Base-by-base conservation (phyloP, 441 rosid species). In the Aleurites moluccanus region DNA sequence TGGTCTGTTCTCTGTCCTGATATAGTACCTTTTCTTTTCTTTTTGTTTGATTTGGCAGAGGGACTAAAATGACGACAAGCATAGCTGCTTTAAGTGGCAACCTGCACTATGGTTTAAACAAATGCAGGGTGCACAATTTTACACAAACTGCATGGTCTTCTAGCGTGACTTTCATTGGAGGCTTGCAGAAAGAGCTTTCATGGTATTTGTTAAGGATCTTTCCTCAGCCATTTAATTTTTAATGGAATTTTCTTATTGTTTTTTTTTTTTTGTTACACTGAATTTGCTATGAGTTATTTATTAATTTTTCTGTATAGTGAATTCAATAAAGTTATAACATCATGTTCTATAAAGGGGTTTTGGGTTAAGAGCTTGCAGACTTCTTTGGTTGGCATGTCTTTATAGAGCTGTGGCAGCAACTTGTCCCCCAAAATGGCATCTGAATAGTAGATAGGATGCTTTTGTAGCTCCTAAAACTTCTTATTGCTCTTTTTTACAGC, bases 11-110 rank as follows among this genome's bases (percentile, higher is more conserved):
- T 8, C 15, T 49, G 64, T 52, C 30, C 28, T 60, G 64, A 59
- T 73, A 7, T 64, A 4, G 27, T 69, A 35, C 28, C 52, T 10
- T 64, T 64, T 20, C 52, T 62, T 55, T 18, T 44, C 2, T 3
- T 56, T 60, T 2, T 75, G 74, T 70, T 62, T 64, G 18, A n/a
- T 61, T 27, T 60, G 45, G 73, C 80, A 61, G 84, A 73, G 80
- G 81, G 77, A 74, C 81, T 53, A 75, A 73, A 68, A 91, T 88
- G 96, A 79, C 89, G 65, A 82, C 88, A 66, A 76, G 80, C 80
- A 75, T 90, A 78, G 88, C 92, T 61, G 81, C 86, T 47, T 82
- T 85, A 42, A 81, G 77, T 76, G 81, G 92, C 74, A 78, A 80
- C 77, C 71, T 90, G 73, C 76, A 78, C 77, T 82, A 70, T 62